phyloP scores from a whole-genome alignment of 2,329 filamentous ascomycete species.

The Penicillium sp. region DNA sequence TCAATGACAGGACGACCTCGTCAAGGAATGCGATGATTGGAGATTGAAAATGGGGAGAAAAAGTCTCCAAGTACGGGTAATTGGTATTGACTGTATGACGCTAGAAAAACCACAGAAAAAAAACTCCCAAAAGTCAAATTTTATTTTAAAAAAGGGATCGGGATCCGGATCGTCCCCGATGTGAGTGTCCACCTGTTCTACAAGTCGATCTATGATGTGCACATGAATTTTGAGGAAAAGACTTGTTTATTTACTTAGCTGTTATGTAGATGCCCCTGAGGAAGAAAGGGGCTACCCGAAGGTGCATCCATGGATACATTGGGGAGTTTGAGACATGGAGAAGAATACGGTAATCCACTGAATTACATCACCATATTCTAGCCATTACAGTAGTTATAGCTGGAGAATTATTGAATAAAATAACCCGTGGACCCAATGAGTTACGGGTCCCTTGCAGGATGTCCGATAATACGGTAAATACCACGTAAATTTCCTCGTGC shows the following conservation, averaged over 20 bases:
- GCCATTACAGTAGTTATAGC: background rate
- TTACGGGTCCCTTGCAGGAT: conserved; percentile 1
- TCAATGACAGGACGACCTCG: conserved; percentile 1
- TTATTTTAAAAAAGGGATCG: conserved; percentile 15
- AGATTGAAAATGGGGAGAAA: conserved; percentile 4
- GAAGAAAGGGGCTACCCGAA: conserved; percentile 8
- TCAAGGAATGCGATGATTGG: conserved; percentile 9
- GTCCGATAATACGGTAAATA: background rate
- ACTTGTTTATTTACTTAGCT: background rate
- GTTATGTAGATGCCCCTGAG: background rate
- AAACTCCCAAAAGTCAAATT: background rate
- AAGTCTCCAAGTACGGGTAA: background rate
- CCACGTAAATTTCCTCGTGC: conserved; percentile 8
- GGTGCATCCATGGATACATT: conserved; percentile 8
- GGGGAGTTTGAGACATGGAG: background rate
- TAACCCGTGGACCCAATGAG: background rate
- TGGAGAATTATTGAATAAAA: background rate
- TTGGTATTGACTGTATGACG: background rate
- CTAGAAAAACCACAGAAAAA: conserved; percentile 1
- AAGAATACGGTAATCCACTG: background rate
- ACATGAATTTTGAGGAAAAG: background rate
- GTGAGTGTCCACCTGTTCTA: conserved; percentile 13
- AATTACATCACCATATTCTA: background rate
- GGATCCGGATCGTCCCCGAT: conserved; percentile 22
- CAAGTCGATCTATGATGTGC: conserved; percentile 13